A percentile compares a stretch with the other conserved stretches of the same genome.
Evolutionary conservation across 257 asterid species (phyloP).

Genomic region (Solanum microdontum): DNA sequence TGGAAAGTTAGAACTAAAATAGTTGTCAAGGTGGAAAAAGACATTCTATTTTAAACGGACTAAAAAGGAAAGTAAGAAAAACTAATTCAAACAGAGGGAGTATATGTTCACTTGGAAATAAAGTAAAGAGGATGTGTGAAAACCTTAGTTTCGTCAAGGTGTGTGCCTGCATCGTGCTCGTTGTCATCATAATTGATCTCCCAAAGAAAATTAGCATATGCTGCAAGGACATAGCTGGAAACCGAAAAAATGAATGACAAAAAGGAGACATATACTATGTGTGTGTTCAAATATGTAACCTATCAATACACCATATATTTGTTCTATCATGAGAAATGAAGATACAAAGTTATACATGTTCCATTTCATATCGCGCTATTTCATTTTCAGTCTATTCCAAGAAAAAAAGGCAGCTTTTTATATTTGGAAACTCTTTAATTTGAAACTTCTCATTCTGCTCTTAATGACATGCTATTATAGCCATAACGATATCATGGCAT

Average conservation of each 20-base stretch:
- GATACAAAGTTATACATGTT: not conserved
- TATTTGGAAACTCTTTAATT: not conserved
- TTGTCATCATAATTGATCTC: constrained; percentile 35
- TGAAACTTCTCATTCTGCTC: not conserved
- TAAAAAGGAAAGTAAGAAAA: too few relatives aligned
- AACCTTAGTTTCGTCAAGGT: constrained; percentile 22
- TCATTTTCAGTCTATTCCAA: not conserved
- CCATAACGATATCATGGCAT: not conserved
- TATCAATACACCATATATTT: not conserved
- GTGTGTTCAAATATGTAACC: not conserved
- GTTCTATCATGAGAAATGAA: not conserved
- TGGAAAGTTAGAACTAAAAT: not conserved
- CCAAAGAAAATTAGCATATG: constrained; percentile 79
- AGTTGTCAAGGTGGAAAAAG: not conserved
- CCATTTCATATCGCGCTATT: too few relatives aligned
- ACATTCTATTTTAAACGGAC: not conserved
- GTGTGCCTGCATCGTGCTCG: constrained; percentile 26
- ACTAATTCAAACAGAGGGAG: too few relatives aligned
- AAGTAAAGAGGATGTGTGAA: constrained; percentile 8
- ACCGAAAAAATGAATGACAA: not conserved
- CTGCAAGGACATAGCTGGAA: constrained; percentile 64
- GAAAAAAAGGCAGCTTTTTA: not conserved
- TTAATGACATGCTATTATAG: not conserved
- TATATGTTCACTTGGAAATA: not conserved
- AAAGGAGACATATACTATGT: not conserved